A percentile compares a stretch with the other conserved stretches of the same genome.
Evolutionary conservation across 306 rosid species (phyloP).

Genomic region (Cucumis cinereus): DNA sequence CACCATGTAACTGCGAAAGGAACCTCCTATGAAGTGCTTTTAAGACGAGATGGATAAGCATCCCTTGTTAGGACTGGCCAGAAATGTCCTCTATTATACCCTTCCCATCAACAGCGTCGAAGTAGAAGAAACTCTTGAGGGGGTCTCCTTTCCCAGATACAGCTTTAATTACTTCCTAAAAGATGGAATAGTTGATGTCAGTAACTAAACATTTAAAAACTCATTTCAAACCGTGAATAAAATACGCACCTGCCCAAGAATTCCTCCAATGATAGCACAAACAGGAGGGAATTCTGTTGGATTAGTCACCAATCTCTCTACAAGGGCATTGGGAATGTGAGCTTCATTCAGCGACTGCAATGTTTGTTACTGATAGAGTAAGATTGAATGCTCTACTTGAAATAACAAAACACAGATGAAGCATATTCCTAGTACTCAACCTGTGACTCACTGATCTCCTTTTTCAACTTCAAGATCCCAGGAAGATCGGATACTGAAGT

Average conservation of each 20-base stretch:
- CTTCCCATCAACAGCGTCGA: conserved; percentile 79
- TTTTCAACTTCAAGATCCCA: conserved; percentile 49
- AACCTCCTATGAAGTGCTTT: not conserved
- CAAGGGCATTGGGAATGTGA: conserved; percentile 49
- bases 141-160: conserved; percentile 91
- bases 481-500: conserved; percentile 58
- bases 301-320: conserved; percentile 56
- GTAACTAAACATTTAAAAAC: not conserved
- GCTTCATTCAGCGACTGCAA: conserved; percentile 66
- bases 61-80: not conserved
- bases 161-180: conserved; percentile 88
- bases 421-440: conserved; percentile 21
- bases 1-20: not conserved
- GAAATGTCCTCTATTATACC: conserved; percentile 74
- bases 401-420: not conserved
- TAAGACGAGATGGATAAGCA: not conserved
- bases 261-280: conserved; percentile 83
- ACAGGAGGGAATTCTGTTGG: conserved; percentile 85
- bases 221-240: not conserved
- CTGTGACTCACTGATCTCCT: conserved; percentile 60
- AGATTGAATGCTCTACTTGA: conserved; percentile 9
- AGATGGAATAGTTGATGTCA: conserved; percentile 2
- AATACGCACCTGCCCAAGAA: conserved; percentile 81
- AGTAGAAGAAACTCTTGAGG: conserved; percentile 68
- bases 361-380: conserved; percentile 2